phyloP scores from a whole-genome alignment of 768 basidiomycete species.

The Clathrus columnatus region DNA sequence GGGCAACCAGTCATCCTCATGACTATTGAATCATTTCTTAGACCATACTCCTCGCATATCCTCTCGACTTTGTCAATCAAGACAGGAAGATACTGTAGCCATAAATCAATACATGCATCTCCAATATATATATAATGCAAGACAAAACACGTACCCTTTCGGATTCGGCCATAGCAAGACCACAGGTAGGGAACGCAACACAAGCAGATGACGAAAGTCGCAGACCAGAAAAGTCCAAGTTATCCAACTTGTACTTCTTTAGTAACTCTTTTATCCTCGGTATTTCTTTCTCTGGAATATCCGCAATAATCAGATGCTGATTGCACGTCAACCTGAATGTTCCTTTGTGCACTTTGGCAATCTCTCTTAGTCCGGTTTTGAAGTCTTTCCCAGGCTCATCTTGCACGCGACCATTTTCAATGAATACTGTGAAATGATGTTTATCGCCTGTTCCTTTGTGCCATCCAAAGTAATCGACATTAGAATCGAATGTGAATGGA shows the following conservation, averaged over 20 bases:
- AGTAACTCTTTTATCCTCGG: slow-evolving; percentile 71
- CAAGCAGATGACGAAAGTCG: slow-evolving; percentile 90
- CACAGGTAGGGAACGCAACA: slow-evolving; percentile 96
- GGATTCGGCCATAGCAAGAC: slow-evolving; percentile 73
- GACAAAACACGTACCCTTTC: slow-evolving; percentile 42
- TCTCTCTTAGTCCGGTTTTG: slow-evolving; percentile 88
- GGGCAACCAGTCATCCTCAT: slow-evolving; percentile 99
- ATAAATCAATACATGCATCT: slow-evolving; percentile 32
- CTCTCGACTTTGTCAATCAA: slow-evolving; percentile 92
- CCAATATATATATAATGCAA: neutral
- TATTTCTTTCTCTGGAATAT: slow-evolving; percentile 66
- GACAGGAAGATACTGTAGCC: slow-evolving; percentile 71
- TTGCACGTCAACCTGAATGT: slow-evolving; percentile 90
- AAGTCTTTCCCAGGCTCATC: slow-evolving; percentile 86
- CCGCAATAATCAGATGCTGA: slow-evolving; percentile 86
- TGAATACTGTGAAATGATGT: slow-evolving; percentile 88
- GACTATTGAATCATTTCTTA: slow-evolving; percentile 89
- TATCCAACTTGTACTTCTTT: slow-evolving; percentile 83
- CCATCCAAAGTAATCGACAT: slow-evolving; percentile 96
- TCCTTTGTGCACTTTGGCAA: slow-evolving; percentile 92
- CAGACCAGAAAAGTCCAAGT: slow-evolving; percentile 67
- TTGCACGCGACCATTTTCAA: slow-evolving; percentile 97
- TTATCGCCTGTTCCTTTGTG: slow-evolving; percentile 75
- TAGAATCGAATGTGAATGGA: slow-evolving; percentile 74
- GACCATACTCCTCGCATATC: slow-evolving; percentile 87